Conservation (phyloP, 2,329 filamentous ascomycete genomes). For the Verticillium longisporum region DNA sequence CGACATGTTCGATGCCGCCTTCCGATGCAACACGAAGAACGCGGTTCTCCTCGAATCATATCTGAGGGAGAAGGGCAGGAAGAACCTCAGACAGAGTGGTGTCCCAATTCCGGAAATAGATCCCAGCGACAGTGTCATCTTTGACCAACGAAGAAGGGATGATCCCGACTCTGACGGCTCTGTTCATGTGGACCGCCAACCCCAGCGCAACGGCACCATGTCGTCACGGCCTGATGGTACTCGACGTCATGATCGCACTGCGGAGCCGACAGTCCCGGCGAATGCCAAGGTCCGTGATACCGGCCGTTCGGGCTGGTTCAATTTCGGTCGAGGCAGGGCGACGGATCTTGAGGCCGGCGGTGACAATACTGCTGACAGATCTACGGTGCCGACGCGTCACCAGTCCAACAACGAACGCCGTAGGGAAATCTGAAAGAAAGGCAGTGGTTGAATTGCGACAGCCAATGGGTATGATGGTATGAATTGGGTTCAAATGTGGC, state of each 20-base stretch:
- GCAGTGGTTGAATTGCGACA: too few relatives aligned
- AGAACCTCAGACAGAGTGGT: conserved; percentile 41
- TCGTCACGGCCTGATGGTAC: conserved; percentile 9
- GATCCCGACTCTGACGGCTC: neutral
- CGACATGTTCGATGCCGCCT: conserved; percentile 66
- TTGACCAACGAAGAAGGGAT: conserved; percentile 28
- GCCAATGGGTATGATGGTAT: neutral
- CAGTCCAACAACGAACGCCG: neutral
- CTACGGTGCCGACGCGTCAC: neutral
- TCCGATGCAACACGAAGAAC: conserved; percentile 72
- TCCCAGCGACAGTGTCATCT: conserved; percentile 46
- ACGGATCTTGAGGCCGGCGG: neutral
- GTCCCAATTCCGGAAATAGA: conserved; percentile 39
- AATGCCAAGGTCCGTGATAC: conserved; percentile 4
- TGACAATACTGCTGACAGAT: neutral
- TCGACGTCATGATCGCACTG: neutral
- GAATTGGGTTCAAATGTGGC: neutral
- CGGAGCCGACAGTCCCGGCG: conserved; percentile 5
- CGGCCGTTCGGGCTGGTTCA: neutral
- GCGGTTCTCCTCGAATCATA: conserved; percentile 62
- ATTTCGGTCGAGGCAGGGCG: neutral
- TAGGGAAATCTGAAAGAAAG: neutral
- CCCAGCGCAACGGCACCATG: conserved; percentile 13
- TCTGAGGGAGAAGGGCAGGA: conserved; percentile 61
- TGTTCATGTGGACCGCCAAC: neutral